These are phyloP conservation scores for Claviceps purpurea DNA, from an alignment of 2,329 filamentous ascomycete genomes.

Conservation along the genomic window DNA sequence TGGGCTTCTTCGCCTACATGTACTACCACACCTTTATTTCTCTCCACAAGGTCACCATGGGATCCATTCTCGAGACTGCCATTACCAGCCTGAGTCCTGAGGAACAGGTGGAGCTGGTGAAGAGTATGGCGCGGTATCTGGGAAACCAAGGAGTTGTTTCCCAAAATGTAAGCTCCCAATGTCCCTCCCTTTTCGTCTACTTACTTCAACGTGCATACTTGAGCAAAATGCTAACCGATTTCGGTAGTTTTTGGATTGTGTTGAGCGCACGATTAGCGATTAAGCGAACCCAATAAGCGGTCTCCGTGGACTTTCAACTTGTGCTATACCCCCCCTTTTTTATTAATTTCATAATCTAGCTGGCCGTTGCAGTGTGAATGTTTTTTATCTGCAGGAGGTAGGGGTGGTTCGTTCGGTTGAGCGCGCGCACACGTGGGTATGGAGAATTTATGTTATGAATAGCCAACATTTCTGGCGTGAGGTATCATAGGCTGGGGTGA, in stretches of 20 bases:
- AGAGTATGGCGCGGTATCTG: constrained; percentile 49
- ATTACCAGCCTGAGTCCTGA: constrained; percentile 80
- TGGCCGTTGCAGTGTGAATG: not conserved
- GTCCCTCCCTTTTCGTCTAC: not conserved
- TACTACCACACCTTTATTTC: constrained; percentile 98
- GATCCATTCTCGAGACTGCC: constrained; percentile 76
- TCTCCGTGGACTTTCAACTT: not conserved
- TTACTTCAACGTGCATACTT: no score
- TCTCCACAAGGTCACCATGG: constrained; percentile 70
- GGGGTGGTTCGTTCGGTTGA: not conserved
- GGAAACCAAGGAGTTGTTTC: constrained; percentile 44
- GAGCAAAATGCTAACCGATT: not conserved
- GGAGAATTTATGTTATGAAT: not conserved
- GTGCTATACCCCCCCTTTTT: not conserved
- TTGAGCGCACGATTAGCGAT: constrained; percentile 9
- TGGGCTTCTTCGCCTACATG: constrained; percentile 97
- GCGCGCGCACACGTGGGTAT: not conserved
- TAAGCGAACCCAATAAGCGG: not conserved
- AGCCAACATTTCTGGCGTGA: not conserved
- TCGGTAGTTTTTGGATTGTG: constrained; percentile 10
- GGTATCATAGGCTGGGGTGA: not conserved
- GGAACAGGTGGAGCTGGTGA: constrained; percentile 75
- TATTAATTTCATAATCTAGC: not conserved
- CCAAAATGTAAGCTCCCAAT: constrained; percentile 13
- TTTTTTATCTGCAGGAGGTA: not conserved